Percentiles rank a stretch among this genome's conserved stretches.
These are phyloP conservation scores for Blastobotrys parvus DNA, from an alignment of 805 yeast genomes.

Conservation along the genomic window DNA sequence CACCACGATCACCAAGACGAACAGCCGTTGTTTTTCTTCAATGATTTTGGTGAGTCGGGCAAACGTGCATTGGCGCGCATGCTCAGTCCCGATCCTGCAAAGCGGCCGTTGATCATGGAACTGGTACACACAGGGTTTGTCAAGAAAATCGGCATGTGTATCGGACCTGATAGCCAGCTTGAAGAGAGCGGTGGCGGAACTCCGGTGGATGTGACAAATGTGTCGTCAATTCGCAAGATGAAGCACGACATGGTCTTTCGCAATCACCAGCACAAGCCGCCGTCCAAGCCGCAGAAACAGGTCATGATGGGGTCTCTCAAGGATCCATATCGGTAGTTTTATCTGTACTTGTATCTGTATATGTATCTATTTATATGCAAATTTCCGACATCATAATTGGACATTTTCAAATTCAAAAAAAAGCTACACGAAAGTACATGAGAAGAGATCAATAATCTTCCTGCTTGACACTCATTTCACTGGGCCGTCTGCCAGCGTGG, in stretches of 20 bases:
- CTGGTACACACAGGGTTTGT: conserved; percentile 10
- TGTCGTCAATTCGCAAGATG: conserved; percentile 4
- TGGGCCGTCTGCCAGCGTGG: neutral
- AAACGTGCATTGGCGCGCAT: conserved; percentile 16
- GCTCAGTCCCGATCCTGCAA: conserved; percentile 15
- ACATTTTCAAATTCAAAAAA: too few relatives aligned
- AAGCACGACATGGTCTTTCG: conserved; percentile 5
- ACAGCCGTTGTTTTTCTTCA: conserved; percentile 13
- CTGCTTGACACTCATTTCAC: neutral
- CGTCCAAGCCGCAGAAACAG: conserved; percentile 7
- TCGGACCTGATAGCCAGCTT: conserved; percentile 8
- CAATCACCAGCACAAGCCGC: conserved; percentile 14
- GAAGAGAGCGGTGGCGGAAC: neutral
- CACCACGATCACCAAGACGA: neutral
- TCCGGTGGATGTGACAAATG: conserved; percentile 6
- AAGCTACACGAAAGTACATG: neutral
- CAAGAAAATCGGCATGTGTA: conserved; percentile 15
- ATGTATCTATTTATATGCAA: too few relatives aligned
- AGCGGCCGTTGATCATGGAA: conserved; percentile 13
- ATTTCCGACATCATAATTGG: too few relatives aligned
- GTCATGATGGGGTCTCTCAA: conserved; percentile 9
- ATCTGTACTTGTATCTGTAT: neutral
- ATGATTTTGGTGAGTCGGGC: conserved; percentile 18
- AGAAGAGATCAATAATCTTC: neutral
- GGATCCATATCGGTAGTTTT: conserved; percentile 8